These are phyloP conservation scores for Schoenoplectus triqueter DNA, from an alignment of 202 grass and related monocot species.

Conservation along the genomic window DNA sequence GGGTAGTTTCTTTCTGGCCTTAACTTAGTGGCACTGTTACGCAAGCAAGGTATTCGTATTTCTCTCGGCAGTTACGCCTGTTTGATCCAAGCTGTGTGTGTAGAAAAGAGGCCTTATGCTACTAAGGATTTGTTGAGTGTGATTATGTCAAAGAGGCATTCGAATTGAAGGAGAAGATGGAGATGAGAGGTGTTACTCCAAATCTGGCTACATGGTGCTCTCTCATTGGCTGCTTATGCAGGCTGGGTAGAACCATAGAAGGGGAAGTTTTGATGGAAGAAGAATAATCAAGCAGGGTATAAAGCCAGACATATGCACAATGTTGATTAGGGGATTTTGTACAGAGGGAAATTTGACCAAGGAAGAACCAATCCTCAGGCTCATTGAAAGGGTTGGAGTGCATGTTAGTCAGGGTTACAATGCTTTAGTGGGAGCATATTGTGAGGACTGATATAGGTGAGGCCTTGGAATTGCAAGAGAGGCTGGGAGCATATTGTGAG, in stretches of 20 bases:
- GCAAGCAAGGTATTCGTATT: slow-evolving; percentile 54
- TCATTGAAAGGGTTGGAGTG: slow-evolving; percentile 60
- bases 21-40: slow-evolving; percentile 68
- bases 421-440: slow-evolving; percentile 55
- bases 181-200: slow-evolving; percentile 49
- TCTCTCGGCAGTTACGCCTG: slow-evolving; percentile 57
- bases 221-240: slow-evolving; percentile 67
- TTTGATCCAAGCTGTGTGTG: slow-evolving; percentile 58
- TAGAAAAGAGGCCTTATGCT: slow-evolving; percentile 65
- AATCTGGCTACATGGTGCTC: slow-evolving; percentile 51
- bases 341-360: slow-evolving; percentile 59
- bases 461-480: too few species aligned
- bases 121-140: slow-evolving; percentile 69
- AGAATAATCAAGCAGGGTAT: slow-evolving; percentile 53
- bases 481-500: slow-evolving; percentile 34
- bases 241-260: slow-evolving; percentile 57
- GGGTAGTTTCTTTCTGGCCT: slow-evolving; percentile 79
- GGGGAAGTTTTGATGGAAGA: slow-evolving; percentile 58
- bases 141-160: slow-evolving; percentile 57
- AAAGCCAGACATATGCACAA: slow-evolving; percentile 60
- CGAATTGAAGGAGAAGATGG: slow-evolving; percentile 70
- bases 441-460: too few species aligned
- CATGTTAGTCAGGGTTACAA: slow-evolving; percentile 66
- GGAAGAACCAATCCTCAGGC: slow-evolving; percentile 59
- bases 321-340: slow-evolving; percentile 69